Base-by-base conservation (phyloP, 495 filamentous ascomycete genomes). In the Durotheca rogersii region DNA sequence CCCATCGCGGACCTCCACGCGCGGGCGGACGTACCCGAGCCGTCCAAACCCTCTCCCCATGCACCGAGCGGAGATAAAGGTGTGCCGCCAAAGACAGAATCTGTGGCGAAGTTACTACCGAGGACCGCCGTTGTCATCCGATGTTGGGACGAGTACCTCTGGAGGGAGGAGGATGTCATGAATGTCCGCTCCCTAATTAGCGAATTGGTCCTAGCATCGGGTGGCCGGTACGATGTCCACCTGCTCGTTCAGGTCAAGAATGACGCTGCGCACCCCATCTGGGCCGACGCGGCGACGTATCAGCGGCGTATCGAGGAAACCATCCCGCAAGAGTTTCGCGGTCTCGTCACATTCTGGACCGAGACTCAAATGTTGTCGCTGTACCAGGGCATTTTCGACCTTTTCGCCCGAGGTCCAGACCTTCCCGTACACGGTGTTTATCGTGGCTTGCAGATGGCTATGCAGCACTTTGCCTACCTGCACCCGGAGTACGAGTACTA, bases 401-500 rank as follows among this genome's bases (percentile, higher is more conserved):
- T 81, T 16, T 84, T 76, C 64, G 79, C 79, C 40, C 81, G 84
- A 7, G 84, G 82, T 5, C 72, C 70, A 3, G 67, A 72, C 4
- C 73, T 96, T 1, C 88, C 88, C 1, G 82, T 95, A 0, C 87
- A 96, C 66, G 93, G 92, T 3, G 89, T 89, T 0, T 97, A 97
- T 69, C 87, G 93, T 31, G 87, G 86, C 48, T 82, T 89, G 17
- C 90, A 88, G 64, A 92, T 96, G 89, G 88, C 92, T 7, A 81
- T 97, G 73, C 93, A 96, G 61, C 85, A 87, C 66, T 98, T 96
- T 61, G 86, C 92, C 11, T 81, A 88, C 55, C 79, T 82, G 31
- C 93, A 98, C 65, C 87, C 88, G 0, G 91, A 96, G 62, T 98
- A 93, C 63, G 94, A 97, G 47, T 88, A 84, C 69, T 87, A 92